Percentiles rank a stretch among this genome's conserved stretches.
Evolutionary conservation across 129 eudicot species (phyloP).

Genomic region (Flaveria sonorensis): DNA sequence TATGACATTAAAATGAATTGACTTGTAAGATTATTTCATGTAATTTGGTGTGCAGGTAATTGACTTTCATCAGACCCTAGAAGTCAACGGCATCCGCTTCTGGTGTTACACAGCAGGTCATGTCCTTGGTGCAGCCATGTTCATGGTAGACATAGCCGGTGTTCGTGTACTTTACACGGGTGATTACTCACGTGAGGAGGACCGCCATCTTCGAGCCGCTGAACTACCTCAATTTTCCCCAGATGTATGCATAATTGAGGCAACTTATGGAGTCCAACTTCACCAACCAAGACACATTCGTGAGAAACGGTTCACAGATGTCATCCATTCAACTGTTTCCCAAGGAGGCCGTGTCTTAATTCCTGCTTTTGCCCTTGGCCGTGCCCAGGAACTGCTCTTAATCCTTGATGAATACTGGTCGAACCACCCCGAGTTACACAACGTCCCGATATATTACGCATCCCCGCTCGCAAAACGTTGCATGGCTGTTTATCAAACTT

Average conservation of each 20-base stretch:
- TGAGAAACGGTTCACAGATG: constrained; percentile 93
- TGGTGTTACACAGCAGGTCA: constrained; percentile 99
- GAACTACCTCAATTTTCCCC: constrained; percentile 97
- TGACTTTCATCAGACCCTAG: constrained; percentile 95
- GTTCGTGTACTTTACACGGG: constrained; percentile 98
- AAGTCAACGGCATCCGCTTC: constrained; percentile 94
- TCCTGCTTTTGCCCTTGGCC: constrained; percentile 98
- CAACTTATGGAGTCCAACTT: constrained; percentile 93
- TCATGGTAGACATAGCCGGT: constrained; percentile 99
- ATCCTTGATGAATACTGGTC: constrained; percentile 98
- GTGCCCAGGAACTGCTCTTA: constrained; percentile 89
- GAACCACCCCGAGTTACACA: constrained; percentile 82
- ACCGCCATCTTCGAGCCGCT: constrained; percentile 96
- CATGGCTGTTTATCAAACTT: constrained; percentile 96
- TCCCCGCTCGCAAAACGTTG: constrained; percentile 97
- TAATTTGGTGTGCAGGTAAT: constrained; percentile 59
- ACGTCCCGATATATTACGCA: constrained; percentile 87
- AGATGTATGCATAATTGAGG: constrained; percentile 89
- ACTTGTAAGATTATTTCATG: background rate
- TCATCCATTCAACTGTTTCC: constrained; percentile 74
- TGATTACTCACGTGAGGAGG: constrained; percentile 98
- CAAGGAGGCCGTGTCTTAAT: constrained; percentile 96
- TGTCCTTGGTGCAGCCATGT: constrained; percentile 99
- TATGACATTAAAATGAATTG: background rate
- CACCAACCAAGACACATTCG: constrained; percentile 82